These are phyloP conservation scores for Naganishia vishniacii DNA, from an alignment of 768 basidiomycete species.

Conservation along the genomic window DNA sequence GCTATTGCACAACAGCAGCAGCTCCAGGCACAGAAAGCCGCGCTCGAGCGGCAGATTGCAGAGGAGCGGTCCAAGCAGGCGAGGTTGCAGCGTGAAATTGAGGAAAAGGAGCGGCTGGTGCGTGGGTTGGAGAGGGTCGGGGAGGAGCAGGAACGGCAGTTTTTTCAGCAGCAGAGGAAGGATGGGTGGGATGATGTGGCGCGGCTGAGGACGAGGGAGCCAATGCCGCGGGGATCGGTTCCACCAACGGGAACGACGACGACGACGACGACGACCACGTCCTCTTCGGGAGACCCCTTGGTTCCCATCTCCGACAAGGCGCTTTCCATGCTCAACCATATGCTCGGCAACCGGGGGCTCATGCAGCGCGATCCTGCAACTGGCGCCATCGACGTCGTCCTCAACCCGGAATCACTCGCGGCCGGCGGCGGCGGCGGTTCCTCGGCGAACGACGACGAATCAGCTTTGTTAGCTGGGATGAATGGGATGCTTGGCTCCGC, in stretches of 20 bases:
- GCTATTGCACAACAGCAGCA: constrained; percentile 19
- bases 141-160: not conserved
- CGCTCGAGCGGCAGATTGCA: constrained; percentile 12
- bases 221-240: not conserved
- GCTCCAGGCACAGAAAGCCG: constrained; percentile 15
- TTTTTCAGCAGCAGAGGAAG: not conserved
- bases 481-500: not conserved
- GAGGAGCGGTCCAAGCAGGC: constrained; percentile 21
- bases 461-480: not conserved
- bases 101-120: constrained; percentile 18
- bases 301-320: constrained; percentile 27
- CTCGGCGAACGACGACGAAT: too few species aligned
- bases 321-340: constrained; percentile 26
- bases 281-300: not conserved
- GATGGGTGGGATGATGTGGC: not conserved
- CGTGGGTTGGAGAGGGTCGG: constrained; percentile 12
- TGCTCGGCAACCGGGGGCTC: constrained; percentile 22
- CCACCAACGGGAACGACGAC: not conserved
- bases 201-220: not conserved
- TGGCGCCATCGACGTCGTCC: constrained; percentile 23
- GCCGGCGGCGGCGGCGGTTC: too few species aligned
- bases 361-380: constrained; percentile 23
- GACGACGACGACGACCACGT: not conserved
- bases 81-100: constrained; percentile 5
- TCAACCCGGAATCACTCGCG: constrained; percentile 4